Evolutionary conservation across 805 yeast genomes (phyloP), one percentile per base, ranked within the genome.

Genomic region (Lachancea kluyveri): DNA sequence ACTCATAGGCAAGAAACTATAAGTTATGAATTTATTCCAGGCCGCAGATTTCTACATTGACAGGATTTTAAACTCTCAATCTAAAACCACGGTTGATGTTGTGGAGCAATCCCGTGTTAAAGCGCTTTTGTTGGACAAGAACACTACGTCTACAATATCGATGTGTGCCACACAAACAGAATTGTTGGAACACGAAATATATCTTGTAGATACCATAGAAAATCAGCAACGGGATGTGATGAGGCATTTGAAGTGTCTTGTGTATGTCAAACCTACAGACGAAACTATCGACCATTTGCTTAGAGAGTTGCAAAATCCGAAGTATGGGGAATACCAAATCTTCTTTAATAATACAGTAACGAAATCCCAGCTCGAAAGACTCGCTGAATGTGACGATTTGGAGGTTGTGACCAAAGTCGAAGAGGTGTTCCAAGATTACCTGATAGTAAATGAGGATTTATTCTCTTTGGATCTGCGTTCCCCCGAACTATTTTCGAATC

Each of bases 351-450:
- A 87, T 53, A 64, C 75, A 10, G 69, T 88, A 18, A 67, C 75
- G 31, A 92, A 90, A 59, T 65, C 77, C 16, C 82, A 84, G 41
- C 57, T 92, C 44, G 99, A 92, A 53, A 68, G 83, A 30, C 53
- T 92, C 28, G 97, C 98, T 0, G 95, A 86, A 55, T 72, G 84
- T 3, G 99, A 92, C 56, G 92, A 84, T 50, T 67, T 77, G 47
- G 97, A 90, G 52, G 74, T 77, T 7, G 81, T 92, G 7, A 62
- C 68, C 4, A 72, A 72, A 37, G 86, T 92, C 4, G 76, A 80
- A 31, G 98, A 92, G 51, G 52, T 88, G 23, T 92, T 86, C 52
- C 83, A 79, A 45, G 96, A 92, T 57, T 88, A 80, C 52, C 67
- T 74, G 40, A 77, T 84, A 6, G 59, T 90, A 33, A 85, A 85